Evolutionary conservation across 192 early-diverging fungal genomes (phyloP).

Genomic region (Backusella macrospora): DNA sequence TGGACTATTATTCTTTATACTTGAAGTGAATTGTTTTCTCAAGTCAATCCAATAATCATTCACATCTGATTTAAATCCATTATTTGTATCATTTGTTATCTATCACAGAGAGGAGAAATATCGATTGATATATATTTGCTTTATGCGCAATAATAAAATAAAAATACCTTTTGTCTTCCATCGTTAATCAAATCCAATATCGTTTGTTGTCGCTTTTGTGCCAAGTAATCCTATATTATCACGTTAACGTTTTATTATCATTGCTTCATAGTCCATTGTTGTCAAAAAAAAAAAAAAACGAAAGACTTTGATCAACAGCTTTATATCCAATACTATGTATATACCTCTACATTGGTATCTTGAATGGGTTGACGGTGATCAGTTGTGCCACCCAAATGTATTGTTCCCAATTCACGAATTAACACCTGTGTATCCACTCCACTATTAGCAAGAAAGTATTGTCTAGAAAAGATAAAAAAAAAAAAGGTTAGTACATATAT

Average conservation of each 20-base stretch:
- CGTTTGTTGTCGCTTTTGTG: constrained; percentile 74
- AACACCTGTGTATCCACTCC: constrained; percentile 81
- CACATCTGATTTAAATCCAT: constrained; percentile 10
- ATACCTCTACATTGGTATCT: constrained; percentile 81
- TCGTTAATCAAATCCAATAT: constrained; percentile 78
- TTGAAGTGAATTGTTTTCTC: not conserved
- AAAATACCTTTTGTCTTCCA: constrained; percentile 53
- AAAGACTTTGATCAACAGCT: too few relatives aligned
- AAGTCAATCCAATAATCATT: constrained; percentile 14
- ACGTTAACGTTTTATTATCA: too few relatives aligned
- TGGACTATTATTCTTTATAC: not conserved
- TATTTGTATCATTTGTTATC: constrained; percentile 15
- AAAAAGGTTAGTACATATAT: not conserved
- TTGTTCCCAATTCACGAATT: constrained; percentile 58
- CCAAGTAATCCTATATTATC: constrained; percentile 64
- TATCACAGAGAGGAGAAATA: constrained; percentile 1
- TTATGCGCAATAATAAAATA: too few relatives aligned
- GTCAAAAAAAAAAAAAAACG: not conserved
- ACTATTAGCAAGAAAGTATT: constrained; percentile 74
- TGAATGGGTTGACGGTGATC: constrained; percentile 71
- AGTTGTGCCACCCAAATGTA: constrained; percentile 73
- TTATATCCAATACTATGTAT: not conserved
- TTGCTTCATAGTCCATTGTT: not conserved
- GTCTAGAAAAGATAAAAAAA: constrained; percentile 36
- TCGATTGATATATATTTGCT: not conserved